These are phyloP conservation scores for Entomortierella parvispora DNA, from an alignment of 192 early-diverging fungal species.

Conservation along the genomic window DNA sequence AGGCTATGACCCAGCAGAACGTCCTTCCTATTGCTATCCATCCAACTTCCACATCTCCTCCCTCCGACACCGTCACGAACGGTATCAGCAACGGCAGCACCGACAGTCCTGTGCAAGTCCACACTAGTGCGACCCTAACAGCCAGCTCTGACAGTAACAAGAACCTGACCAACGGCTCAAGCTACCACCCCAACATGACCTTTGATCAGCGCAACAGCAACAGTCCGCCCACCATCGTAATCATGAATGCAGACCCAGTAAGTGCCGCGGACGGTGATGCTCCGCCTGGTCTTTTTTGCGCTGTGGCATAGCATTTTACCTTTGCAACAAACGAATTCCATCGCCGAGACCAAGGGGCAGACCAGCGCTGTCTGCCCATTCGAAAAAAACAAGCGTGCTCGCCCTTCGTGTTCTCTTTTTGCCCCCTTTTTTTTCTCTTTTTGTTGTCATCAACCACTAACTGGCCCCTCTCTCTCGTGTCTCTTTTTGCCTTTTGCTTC, in stretches of 20 bases:
- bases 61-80: constrained; percentile 14
- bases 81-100: constrained; percentile 11
- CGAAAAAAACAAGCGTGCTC: no score
- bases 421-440: not conserved
- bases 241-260: constrained; percentile 51
- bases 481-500: constrained; percentile 6
- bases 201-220: constrained; percentile 27
- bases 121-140: constrained; percentile 12
- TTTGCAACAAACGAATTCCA: no score
- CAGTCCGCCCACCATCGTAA: constrained; percentile 40
- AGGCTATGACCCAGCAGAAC: not conserved
- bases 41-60: constrained; percentile 4
- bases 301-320: no score
- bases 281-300: no score
- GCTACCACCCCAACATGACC: constrained; percentile 22
- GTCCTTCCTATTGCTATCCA: not conserved
- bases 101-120: constrained; percentile 15
- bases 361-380: no score
- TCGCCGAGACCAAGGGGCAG: no score
- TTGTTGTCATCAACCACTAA: not conserved
- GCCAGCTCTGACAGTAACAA: not conserved
- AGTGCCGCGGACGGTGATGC: no score
- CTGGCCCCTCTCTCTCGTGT: not conserved
- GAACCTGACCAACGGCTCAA: constrained; percentile 10
- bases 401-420: not conserved